phyloP scores from a whole-genome alignment of 2,329 filamentous ascomycete species.

The Phyllosticta citribraziliensis region DNA sequence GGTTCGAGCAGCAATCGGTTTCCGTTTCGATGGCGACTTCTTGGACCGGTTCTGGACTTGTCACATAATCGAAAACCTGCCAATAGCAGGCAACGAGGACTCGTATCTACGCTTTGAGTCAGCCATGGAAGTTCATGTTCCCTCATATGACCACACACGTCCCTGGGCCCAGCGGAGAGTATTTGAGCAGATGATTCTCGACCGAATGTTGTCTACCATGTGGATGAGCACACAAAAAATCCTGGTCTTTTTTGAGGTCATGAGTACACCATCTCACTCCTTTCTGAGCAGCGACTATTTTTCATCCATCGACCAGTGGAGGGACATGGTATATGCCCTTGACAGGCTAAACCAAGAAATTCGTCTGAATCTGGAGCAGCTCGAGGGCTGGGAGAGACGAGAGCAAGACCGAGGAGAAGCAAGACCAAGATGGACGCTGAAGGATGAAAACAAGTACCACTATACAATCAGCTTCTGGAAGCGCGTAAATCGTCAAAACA shows the following conservation, averaged over 20 bases:
- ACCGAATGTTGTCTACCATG: conserved; percentile 14
- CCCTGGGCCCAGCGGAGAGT: conserved; percentile 21
- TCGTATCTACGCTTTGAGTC: too few species aligned
- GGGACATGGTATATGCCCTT: conserved; percentile 14
- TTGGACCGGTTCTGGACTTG: conserved; percentile 27
- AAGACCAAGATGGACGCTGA: conserved; percentile 23
- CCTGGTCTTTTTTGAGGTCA: not conserved
- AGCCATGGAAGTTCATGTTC: not conserved
- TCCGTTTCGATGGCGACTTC: conserved; percentile 23
- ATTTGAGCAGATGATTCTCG: conserved; percentile 20
- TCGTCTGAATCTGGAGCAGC: conserved; percentile 11
- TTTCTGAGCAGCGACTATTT: conserved; percentile 9
- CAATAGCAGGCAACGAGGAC: not conserved
- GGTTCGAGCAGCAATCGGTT: conserved; percentile 15
- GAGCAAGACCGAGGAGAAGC: conserved; percentile 19
- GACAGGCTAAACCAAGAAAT: conserved; percentile 16
- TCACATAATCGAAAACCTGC: conserved; percentile 13
- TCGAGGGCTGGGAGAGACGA: conserved; percentile 19
- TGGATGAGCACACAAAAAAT: not conserved
- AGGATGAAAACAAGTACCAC: conserved; percentile 23
- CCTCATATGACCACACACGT: not conserved
- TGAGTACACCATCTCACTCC: not conserved
- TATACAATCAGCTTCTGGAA: conserved; percentile 13
- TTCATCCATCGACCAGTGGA: conserved; percentile 11
- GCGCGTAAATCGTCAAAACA: conserved; percentile 6